Percentiles rank a stretch among this genome's conserved stretches.
phyloP scores from a whole-genome alignment of 495 filamentous ascomycete species.

The Talaromyces ruber region DNA sequence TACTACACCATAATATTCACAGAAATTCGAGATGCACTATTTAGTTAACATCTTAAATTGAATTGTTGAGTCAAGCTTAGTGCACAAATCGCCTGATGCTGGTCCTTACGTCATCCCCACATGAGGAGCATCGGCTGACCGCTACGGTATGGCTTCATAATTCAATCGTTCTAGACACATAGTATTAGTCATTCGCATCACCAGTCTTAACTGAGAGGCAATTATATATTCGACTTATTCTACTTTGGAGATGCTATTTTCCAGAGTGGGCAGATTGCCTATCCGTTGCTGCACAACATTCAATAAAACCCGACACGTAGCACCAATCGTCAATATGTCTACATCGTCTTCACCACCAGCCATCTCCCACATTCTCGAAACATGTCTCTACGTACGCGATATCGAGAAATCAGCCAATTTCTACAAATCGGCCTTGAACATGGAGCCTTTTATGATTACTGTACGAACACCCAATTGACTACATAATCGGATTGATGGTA shows the following conservation, averaged over 20 bases:
- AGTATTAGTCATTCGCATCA: neutral
- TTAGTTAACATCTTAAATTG: neutral
- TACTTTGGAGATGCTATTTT: neutral
- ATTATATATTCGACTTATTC: neutral
- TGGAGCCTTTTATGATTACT: neutral
- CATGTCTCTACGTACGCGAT: slow-evolving; percentile 5
- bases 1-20: neutral
- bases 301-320: neutral
- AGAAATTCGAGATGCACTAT: neutral
- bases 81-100: neutral
- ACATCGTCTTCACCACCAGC: neutral
- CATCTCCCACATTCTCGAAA: slow-evolving; percentile 1
- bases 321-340: neutral
- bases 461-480: neutral
- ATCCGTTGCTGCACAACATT: neutral
- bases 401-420: neutral
- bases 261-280: neutral
- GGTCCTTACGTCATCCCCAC: neutral
- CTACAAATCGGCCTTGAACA: neutral
- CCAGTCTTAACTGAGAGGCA: no score
- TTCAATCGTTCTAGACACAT: neutral
- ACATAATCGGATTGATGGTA: neutral
- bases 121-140: neutral
- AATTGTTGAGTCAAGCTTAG: neutral
- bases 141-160: neutral